Conservation (phyloP, 1,284 basidiomycete species). For the Phylloporus gajari region DNA sequence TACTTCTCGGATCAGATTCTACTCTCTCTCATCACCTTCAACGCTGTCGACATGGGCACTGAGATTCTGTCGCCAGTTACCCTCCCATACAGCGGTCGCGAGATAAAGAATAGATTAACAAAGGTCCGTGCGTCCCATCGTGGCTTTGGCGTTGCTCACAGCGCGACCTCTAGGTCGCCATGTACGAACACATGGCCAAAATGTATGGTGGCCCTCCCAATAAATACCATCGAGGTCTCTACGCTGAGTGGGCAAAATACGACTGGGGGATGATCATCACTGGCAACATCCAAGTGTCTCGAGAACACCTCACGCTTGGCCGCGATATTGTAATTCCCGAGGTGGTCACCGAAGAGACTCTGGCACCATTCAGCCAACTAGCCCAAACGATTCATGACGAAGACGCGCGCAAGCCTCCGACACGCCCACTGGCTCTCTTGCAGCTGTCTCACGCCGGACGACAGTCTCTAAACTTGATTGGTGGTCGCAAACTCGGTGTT, state of each 20-base stretch:
- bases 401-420: slow-evolving; percentile 15
- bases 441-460: slow-evolving; percentile 90
- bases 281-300: slow-evolving; percentile 86
- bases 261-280: slow-evolving; percentile 92
- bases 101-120: slow-evolving; percentile 54
- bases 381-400: slow-evolving; percentile 61
- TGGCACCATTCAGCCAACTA: slow-evolving; percentile 64
- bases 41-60: slow-evolving; percentile 19
- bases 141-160: neutral
- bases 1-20: neutral
- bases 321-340: slow-evolving; percentile 79
- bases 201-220: slow-evolving; percentile 82
- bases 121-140: slow-evolving; percentile 49
- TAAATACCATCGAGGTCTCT: slow-evolving; percentile 70
- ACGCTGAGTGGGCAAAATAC: slow-evolving; percentile 79
- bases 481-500: slow-evolving; percentile 69
- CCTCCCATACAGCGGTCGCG: slow-evolving; percentile 63
- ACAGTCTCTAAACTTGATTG: slow-evolving; percentile 81
- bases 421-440: slow-evolving; percentile 67
- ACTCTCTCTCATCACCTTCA: neutral
- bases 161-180: slow-evolving; percentile 65
- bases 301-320: slow-evolving; percentile 79
- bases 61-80: slow-evolving; percentile 53
- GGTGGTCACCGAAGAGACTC: slow-evolving; percentile 50
- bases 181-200: slow-evolving; percentile 85